Evolutionary conservation across 345 rosid genomes (phyloP), one percentile per base, ranked within the genome.

Genomic region (Melastoma malabathricum): DNA sequence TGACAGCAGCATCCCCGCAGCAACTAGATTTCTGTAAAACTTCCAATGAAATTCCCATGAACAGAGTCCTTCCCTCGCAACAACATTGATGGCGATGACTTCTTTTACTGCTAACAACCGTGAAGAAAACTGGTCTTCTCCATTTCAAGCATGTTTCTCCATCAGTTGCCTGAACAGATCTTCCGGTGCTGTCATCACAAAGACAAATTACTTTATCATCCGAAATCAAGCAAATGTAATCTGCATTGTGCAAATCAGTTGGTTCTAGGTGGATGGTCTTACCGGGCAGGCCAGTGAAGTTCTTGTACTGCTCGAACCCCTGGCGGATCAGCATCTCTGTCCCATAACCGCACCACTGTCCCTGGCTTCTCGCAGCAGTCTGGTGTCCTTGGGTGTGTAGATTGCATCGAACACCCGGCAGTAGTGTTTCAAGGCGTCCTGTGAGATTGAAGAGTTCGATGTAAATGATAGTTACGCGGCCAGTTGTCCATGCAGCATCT

Each of bases 211-310:
- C 25, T 50, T 43, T 16, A 18, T 10, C 38, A 44, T 5, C 6
- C 27, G 3, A 13, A 20, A 0, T n/a, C 4, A 0, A 47, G 44
- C 14, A 39, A 20, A 2, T 23, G 16, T 15, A 18, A 47, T 8
- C 2, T 22, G 38, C 18, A 31, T 10, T 18, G 31, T 20, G 34
- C 18, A 15, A 44, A 20, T 3, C 13, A 8, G 15, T 38, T 12
- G 22, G 31, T 25, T 15, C 15, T 45, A 16, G 1, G 6, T 0
- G 2, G 16, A 48, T 56, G 18, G 5, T 52, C 54, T 62, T 69
- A 75, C 81, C 77, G 41, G 75, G 77, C 61, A 75, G 65, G 51
- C 77, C 77, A 13, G 81, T 75, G 66, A 75, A 72, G 70, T 75
- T 75, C 60, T 72, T 64, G 62, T 69, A 72, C 23, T 73, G 78